Evolutionary conservation across 2,329 filamentous ascomycete species (phyloP).

Genomic region (Rhinocladiella mackenziei): DNA sequence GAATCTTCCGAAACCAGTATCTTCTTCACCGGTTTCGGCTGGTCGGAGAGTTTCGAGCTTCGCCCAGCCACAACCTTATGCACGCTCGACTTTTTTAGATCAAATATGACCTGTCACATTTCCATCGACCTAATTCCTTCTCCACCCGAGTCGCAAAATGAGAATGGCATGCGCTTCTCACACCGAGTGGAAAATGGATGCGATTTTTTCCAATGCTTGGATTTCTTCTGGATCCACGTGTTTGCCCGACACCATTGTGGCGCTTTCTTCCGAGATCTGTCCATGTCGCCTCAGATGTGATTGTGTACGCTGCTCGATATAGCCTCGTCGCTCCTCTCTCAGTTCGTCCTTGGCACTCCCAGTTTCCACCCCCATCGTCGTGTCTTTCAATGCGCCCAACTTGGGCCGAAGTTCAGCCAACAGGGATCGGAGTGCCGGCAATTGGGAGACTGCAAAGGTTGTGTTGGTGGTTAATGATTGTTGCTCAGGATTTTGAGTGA

Average conservation of each 20-base stretch:
- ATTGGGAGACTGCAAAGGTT: conserved; percentile 73
- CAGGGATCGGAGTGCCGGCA: conserved; percentile 71
- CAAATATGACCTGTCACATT: conserved; percentile 7
- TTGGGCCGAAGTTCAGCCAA: conserved; percentile 65
- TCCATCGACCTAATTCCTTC: background rate
- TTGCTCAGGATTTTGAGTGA: conserved; percentile 39
- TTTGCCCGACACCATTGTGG: conserved; percentile 17
- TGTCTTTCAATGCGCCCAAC: conserved; percentile 44
- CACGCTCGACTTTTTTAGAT: conserved; percentile 6
- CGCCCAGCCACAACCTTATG: conserved; percentile 3
- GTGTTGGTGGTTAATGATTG: conserved; percentile 46
- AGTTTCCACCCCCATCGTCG: conserved; percentile 32
- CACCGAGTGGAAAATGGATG: conserved; percentile 27
- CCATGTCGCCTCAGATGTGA: conserved; percentile 65
- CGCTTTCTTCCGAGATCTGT: conserved; percentile 12
- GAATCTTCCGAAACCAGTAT: conserved; percentile 18
- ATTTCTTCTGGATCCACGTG: conserved; percentile 26
- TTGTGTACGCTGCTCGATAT: conserved; percentile 75
- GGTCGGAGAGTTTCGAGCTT: conserved; percentile 1
- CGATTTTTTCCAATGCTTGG: conserved; percentile 29
- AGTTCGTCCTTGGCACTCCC: conserved; percentile 49
- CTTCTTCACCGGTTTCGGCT: conserved; percentile 9
- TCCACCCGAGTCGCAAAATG: background rate
- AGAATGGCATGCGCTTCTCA: conserved; percentile 8
- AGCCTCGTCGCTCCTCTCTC: conserved; percentile 69